These are phyloP conservation scores for Neoarthrinium moseri DNA, from an alignment of 2,329 filamentous ascomycete species.

Conservation along the genomic window DNA sequence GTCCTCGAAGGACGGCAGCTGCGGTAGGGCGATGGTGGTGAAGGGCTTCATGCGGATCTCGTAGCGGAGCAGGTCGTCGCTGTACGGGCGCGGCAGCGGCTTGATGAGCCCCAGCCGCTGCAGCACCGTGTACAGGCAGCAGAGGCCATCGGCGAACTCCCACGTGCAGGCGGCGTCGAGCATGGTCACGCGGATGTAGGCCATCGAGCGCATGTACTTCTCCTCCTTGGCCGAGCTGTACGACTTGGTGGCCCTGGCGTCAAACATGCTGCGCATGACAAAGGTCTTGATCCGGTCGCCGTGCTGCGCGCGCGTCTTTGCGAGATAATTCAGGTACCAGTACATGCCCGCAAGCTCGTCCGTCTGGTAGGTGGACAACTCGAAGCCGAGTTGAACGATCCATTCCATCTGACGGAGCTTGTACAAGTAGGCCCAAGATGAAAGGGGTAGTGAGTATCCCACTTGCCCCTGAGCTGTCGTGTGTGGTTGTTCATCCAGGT, in stretches of 20 bases:
- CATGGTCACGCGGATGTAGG: slow-evolving; percentile 58
- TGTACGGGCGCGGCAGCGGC: slow-evolving; percentile 59
- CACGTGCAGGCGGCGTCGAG: slow-evolving; percentile 64
- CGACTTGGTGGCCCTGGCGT: slow-evolving; percentile 23
- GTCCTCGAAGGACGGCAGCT: slow-evolving; percentile 62
- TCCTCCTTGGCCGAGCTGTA: slow-evolving; percentile 33
- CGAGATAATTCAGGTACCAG: slow-evolving; percentile 78
- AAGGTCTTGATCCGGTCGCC: slow-evolving; percentile 72
- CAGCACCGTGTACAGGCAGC: slow-evolving; percentile 65
- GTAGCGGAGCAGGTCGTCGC: slow-evolving; percentile 67
- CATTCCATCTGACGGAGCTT: slow-evolving; percentile 87
- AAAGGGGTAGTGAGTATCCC: slow-evolving; percentile 68
- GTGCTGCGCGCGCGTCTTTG: slow-evolving; percentile 67
- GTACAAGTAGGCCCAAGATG: slow-evolving; percentile 86
- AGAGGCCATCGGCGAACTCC: slow-evolving; percentile 54
- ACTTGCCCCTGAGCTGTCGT: slow-evolving; percentile 37
- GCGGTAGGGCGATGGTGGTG: slow-evolving; percentile 63
- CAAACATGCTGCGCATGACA: slow-evolving; percentile 40
- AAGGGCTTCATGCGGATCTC: slow-evolving; percentile 88
- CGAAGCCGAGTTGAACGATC: slow-evolving; percentile 89
- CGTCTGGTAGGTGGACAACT: slow-evolving; percentile 83
- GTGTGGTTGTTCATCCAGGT: slow-evolving; percentile 61
- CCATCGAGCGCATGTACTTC: slow-evolving; percentile 47
- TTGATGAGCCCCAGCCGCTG: slow-evolving; percentile 56
- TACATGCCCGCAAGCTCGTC: slow-evolving; percentile 90